A percentile compares a stretch with the other conserved stretches of the same genome.
These are phyloP conservation scores for Naganishia friedmannii DNA, from an alignment of 768 basidiomycete genomes.

Conservation along the genomic window DNA sequence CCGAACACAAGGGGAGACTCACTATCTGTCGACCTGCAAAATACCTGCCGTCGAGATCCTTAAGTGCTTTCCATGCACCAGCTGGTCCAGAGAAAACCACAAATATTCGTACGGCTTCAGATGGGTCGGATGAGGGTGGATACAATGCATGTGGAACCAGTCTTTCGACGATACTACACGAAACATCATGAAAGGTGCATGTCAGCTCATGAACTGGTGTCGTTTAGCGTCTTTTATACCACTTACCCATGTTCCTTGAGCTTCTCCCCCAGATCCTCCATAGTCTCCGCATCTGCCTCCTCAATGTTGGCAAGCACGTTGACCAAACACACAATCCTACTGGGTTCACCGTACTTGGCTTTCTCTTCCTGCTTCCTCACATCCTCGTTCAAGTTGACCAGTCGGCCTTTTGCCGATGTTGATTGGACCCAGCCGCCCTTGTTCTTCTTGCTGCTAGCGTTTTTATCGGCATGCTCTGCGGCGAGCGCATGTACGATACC, in stretches of 20 bases:
- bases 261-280: slow-evolving; percentile 70
- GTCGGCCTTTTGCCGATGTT: slow-evolving; percentile 69
- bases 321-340: slow-evolving; percentile 80
- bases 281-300: slow-evolving; percentile 78
- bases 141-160: slow-evolving; percentile 76
- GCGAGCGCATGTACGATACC: slow-evolving; percentile 87
- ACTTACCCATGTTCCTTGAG: slow-evolving; percentile 48
- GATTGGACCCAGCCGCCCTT: slow-evolving; percentile 55
- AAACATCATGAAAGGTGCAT: neutral
- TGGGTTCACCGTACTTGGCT: slow-evolving; percentile 80
- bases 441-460: slow-evolving; percentile 53
- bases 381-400: slow-evolving; percentile 87
- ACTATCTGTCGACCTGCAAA: slow-evolving; percentile 79
- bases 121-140: slow-evolving; percentile 63
- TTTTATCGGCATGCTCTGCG: slow-evolving; percentile 63
- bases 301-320: slow-evolving; percentile 78
- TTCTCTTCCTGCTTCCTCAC: slow-evolving; percentile 70
- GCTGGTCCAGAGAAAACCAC: slow-evolving; percentile 85
- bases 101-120: slow-evolving; percentile 88
- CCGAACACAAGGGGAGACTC: slow-evolving; percentile 28
- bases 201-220: neutral
- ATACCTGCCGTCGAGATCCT: slow-evolving; percentile 86
- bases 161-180: slow-evolving; percentile 81
- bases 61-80: slow-evolving; percentile 92
- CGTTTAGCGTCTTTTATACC: neutral